Evolutionary conservation across 179 eudicot species (phyloP).

Genomic region (Vitellaria paradoxa): DNA sequence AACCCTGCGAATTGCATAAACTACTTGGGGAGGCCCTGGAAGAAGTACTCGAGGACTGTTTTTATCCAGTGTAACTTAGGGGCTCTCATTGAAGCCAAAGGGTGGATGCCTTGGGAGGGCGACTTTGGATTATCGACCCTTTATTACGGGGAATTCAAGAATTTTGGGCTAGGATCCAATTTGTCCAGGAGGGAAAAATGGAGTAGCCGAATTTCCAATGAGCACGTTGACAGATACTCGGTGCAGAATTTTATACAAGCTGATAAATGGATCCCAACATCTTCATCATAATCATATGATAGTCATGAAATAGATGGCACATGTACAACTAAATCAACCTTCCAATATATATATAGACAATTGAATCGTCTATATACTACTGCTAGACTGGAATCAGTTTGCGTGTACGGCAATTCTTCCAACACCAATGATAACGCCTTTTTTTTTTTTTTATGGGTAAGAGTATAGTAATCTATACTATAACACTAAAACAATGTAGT

Average conservation of each 20-base stretch:
- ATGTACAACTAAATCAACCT: too few relatives aligned
- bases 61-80: conserved; percentile 51
- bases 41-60: conserved; percentile 74
- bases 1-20: conserved; percentile 27
- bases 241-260: conserved; percentile 77
- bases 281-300: conserved; percentile 26
- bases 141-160: conserved; percentile 66
- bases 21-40: conserved; percentile 91
- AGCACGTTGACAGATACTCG: conserved; percentile 44
- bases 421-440: too few relatives aligned
- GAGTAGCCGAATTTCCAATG: conserved; percentile 58
- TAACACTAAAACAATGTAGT: too few relatives aligned
- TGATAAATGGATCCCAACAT: conserved; percentile 65
- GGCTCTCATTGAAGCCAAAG: conserved; percentile 43
- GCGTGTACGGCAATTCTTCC: too few relatives aligned
- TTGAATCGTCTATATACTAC: too few relatives aligned
- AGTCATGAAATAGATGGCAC: too few relatives aligned
- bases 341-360: too few relatives aligned
- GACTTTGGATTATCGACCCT: conserved; percentile 62
- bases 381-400: too few relatives aligned
- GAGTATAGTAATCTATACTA: too few relatives aligned
- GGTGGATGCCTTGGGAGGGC: conserved; percentile 83
- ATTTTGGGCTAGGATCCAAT: conserved; percentile 59
- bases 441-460: too few relatives aligned
- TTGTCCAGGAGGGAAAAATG: conserved; percentile 48